Base-by-base conservation (phyloP, 83 land plant genomes). In the Picea engelmannii region DNA sequence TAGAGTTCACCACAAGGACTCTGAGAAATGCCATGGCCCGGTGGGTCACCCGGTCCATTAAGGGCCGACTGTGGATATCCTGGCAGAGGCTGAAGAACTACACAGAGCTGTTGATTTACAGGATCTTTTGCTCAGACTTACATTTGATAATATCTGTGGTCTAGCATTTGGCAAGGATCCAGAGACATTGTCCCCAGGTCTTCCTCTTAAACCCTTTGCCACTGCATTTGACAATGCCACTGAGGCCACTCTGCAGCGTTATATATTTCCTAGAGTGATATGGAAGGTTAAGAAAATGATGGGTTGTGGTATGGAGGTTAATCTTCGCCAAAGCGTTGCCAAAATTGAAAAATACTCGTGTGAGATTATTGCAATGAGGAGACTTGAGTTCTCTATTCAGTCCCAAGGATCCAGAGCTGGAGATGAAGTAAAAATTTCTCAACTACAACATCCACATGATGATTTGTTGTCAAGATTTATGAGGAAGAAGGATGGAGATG, bases 11-110 rank as follows among this genome's bases (percentile, higher is more conserved):
- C 55, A 88, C 93, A 44, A 44, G 8, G 58, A 88, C 92, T 3
- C 86, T 92, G 44, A 82, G 91, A 38, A 89, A 89, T 76, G 90
- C 89, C 80, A 88, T 88, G 91, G 88, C 82, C 4, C 81, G 91
- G 73, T 89, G 91, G 89, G 89, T 87, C 60, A 87, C 80, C 79
- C 76, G 83, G 77, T 76, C 89, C 6, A 88, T 92, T 47, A 84
- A 84, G 83, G 82, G 23, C 13, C 82, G 91, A 15, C 62, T 92
- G 6, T 89, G 90, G 91, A 61, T 17, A 88, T 91, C 35, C 35
- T 31, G 35, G 35, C 35, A 31, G 35, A 31, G 35, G 35, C 35
- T 31, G 35, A 31, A 31, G 16, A 23, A 17, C 52, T 65, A 3
- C 69, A 44, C 47, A 17, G 63, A 18, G 16, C 21, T 24, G 55